phyloP scores from a whole-genome alignment of 805 yeast genomes.

The Candida michaelii region DNA sequence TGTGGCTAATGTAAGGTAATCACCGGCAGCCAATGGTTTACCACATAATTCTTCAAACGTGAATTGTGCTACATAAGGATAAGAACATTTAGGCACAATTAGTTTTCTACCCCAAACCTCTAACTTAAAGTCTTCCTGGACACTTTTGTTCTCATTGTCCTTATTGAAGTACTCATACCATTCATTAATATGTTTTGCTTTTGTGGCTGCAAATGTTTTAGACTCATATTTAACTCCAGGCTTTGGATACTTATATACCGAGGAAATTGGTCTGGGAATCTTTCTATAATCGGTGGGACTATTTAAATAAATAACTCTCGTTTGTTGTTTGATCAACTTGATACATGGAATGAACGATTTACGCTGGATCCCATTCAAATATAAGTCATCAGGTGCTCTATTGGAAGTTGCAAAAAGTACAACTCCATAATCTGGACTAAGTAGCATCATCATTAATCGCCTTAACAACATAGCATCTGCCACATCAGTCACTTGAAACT shows the following conservation, averaged over 20 bases:
- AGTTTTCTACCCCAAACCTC: slow-evolving; percentile 89
- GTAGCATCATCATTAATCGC: slow-evolving; percentile 63
- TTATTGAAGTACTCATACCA: slow-evolving; percentile 85
- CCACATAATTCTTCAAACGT: slow-evolving; percentile 87
- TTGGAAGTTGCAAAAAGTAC: slow-evolving; percentile 92
- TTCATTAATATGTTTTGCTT: slow-evolving; percentile 59
- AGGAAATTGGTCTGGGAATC: slow-evolving; percentile 76
- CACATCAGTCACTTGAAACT: slow-evolving; percentile 96
- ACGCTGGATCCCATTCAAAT: slow-evolving; percentile 92
- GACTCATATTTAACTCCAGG: slow-evolving; percentile 59
- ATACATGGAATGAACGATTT: slow-evolving; percentile 92
- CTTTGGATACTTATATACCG: slow-evolving; percentile 74
- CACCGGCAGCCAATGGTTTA: slow-evolving; percentile 87
- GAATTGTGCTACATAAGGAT: slow-evolving; percentile 85
- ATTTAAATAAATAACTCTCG: slow-evolving; percentile 75
- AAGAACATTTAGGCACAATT: slow-evolving; percentile 70
- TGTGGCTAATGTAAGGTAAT: slow-evolving; percentile 79
- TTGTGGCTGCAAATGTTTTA: slow-evolving; percentile 48
- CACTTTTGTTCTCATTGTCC: slow-evolving; percentile 37
- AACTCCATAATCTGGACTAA: slow-evolving; percentile 76
- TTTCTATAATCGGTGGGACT: slow-evolving; percentile 95
- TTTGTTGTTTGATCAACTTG: slow-evolving; percentile 66
- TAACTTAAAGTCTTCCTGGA: slow-evolving; percentile 27
- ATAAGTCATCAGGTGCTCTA: slow-evolving; percentile 90
- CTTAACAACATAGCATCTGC: slow-evolving; percentile 97